Evolutionary conservation across 495 filamentous ascomycete genomes (phyloP).

Genomic region (Neurospora sublineolata): DNA sequence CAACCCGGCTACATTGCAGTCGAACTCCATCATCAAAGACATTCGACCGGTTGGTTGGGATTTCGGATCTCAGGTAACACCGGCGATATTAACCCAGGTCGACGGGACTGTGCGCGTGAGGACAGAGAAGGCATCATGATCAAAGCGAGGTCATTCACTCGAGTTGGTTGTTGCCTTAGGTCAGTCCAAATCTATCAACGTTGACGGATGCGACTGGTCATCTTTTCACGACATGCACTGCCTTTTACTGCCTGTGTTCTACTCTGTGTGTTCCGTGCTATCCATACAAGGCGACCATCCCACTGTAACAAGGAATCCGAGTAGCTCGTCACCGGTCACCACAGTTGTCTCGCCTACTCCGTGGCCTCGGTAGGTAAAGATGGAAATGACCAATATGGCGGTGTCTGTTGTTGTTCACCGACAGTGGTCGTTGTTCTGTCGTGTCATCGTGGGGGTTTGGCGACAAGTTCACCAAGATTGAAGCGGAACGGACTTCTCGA

Average conservation of each 20-base stretch:
- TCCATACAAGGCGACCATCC: not conserved
- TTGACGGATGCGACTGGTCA: not conserved
- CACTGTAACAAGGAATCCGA: not conserved
- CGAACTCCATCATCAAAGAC: not conserved
- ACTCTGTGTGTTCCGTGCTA: not conserved
- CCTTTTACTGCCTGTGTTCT: not conserved
- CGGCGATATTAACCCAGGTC: not conserved
- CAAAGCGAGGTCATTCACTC: too few species aligned
- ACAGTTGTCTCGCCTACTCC: not conserved
- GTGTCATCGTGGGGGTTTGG: not conserved
- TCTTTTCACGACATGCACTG: not conserved
- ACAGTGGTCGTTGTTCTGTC: not conserved
- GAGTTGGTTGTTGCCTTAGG: too few species aligned
- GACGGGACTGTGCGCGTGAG: not conserved
- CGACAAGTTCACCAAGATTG: not conserved
- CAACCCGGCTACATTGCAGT: not conserved
- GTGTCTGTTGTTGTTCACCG: not conserved
- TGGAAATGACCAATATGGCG: not conserved
- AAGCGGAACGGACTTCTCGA: not conserved
- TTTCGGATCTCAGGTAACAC: not conserved
- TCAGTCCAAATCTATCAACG: too few species aligned
- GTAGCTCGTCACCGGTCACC: not conserved
- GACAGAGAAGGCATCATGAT: too few species aligned
- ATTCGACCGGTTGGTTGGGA: not conserved
- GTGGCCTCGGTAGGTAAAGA: not conserved